Conservation (phyloP, 108 stramenopile species). For the Cyclotella kingstonii region DNA sequence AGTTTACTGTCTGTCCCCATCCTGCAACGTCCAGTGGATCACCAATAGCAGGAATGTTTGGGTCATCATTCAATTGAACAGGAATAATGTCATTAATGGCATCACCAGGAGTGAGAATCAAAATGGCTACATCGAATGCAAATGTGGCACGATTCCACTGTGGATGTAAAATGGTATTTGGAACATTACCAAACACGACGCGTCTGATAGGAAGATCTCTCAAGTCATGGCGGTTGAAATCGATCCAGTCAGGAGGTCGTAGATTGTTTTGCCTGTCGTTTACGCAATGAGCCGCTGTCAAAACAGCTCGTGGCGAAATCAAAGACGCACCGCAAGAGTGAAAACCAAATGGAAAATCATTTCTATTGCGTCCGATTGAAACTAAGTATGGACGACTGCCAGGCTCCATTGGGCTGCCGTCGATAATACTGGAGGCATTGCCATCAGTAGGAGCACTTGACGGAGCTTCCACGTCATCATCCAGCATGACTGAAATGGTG, state of each 20-base stretch:
- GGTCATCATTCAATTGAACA: conserved; percentile 8
- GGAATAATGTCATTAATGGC: background rate
- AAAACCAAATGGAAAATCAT: too few species aligned
- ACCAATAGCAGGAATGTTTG: background rate
- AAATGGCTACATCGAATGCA: conserved; percentile 1
- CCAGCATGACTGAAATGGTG: too few species aligned
- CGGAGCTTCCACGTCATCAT: too few species aligned
- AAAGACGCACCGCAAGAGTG: conserved; percentile 6
- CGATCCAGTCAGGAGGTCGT: conserved; percentile 4
- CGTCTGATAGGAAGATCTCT: background rate
- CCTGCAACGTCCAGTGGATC: conserved; percentile 4
- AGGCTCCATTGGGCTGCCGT: background rate
- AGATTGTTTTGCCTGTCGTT: background rate
- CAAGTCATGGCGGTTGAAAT: background rate
- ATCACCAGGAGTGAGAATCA: conserved; percentile 1
- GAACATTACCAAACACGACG: background rate
- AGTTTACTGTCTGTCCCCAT: background rate
- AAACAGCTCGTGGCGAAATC: conserved; percentile 3
- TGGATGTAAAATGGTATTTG: conserved; percentile 1
- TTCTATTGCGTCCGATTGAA: too few species aligned
- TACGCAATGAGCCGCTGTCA: conserved; percentile 12
- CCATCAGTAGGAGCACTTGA: too few species aligned
- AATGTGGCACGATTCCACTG: background rate
- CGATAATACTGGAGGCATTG: too few species aligned
- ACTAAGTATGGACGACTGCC: conserved; percentile 6